Conservation (phyloP, 192 early-diverging fungal species). For the Entomortierella chlamydospora region DNA sequence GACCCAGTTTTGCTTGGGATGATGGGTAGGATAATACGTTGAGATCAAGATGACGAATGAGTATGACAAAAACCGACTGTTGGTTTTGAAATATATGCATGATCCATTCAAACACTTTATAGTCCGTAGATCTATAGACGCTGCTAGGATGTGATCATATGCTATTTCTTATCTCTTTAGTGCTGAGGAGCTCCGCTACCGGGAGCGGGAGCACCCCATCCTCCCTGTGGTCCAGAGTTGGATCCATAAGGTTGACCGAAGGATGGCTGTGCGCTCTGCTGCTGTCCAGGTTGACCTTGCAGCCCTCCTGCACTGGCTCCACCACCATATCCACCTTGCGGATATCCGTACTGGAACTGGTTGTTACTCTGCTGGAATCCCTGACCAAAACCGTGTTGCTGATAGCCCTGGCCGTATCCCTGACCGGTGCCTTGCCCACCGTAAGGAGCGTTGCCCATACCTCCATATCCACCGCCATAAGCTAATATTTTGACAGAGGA, state of each 20-base stretch:
- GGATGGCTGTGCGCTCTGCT: conserved; percentile 8
- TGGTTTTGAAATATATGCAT: no score
- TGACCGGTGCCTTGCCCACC: conserved; percentile 18
- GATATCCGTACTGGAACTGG: conserved; percentile 32
- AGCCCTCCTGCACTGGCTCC: conserved; percentile 22
- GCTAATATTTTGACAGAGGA: not conserved
- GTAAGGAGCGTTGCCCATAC: conserved; percentile 43
- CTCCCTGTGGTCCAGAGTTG: conserved; percentile 23
- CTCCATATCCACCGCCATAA: conserved; percentile 37
- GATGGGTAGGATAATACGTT: no score
- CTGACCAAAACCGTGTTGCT: conserved; percentile 34
- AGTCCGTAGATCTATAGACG: no score
- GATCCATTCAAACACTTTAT: no score
- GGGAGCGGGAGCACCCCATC: conserved; percentile 29
- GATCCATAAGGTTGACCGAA: conserved; percentile 28
- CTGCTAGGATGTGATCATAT: no score
- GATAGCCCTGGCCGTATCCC: conserved; percentile 25
- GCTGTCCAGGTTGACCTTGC: conserved; percentile 25
- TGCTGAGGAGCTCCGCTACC: conserved; percentile 26
- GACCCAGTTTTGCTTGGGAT: no score
- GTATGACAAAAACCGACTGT: no score
- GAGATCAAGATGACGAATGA: no score
- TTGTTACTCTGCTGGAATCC: conserved; percentile 33
- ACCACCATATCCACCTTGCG: conserved; percentile 25
- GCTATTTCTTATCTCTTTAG: no score